Base-by-base conservation (phyloP, 305 asterid species). In the Fraxinus platypoda region DNA sequence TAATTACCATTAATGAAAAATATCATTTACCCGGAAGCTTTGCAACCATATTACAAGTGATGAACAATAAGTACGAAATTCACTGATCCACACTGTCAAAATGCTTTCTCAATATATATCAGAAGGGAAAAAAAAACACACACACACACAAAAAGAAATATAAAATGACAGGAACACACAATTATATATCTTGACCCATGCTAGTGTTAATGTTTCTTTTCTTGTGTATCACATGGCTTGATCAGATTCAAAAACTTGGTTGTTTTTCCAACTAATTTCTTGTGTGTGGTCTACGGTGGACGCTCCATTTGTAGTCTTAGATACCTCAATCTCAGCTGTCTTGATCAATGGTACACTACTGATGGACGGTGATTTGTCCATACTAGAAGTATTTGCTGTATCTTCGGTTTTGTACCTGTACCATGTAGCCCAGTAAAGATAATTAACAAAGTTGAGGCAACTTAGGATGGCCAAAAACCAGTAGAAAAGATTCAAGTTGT, bases 381-480 rank as follows among this genome's bases (percentile, higher is more conserved):
- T 49, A 21, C 34, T 54, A 30, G 11, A 83, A 3, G 6, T 54
- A 17, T 9, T 68, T 9, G 23, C 41, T 1, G 57, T 89, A 12
- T 82, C 92, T 2, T 86, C 78, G 0, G 46, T 76, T 59, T 90
- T 93, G 84, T 91, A 93, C 83, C 88, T 89, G 79, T 93, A 93
- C 90, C 95, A 85, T 0, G 83, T 78, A 19, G 97, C 93, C 91
- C 94, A 92, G 8, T 57, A 92, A 0, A 93, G 81, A 70, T 92
- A 93, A 79, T 89, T 88, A n/a, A 89, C 74, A 82, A 93, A 93
- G 46, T 93, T 92, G 1, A 92, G 83, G 3, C 77, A 77, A 38
- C 97, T 93, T 85, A 93, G 88, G 21, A 90, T 81, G 0, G 97
- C 93, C 92, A 93, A 85, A 79, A 92, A 93, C 97, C 96, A 93